A percentile compares a stretch with the other conserved stretches of the same genome.
Evolutionary conservation across 2,329 filamentous ascomycete species (phyloP).

Genomic region (Nothopassalora personata): DNA sequence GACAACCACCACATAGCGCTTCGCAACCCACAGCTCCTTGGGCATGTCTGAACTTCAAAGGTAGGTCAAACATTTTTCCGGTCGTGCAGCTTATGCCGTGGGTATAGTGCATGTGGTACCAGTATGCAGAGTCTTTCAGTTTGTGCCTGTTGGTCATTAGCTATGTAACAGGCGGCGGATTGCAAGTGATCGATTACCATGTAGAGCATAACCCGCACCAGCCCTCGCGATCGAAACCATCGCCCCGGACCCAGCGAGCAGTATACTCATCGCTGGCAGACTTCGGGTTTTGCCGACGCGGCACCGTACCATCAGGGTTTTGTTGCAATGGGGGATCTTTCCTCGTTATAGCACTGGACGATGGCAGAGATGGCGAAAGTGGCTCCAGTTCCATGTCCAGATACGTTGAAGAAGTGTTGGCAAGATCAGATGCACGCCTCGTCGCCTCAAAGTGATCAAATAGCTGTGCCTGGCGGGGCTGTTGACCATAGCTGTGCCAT

Average conservation of each 20-base stretch:
- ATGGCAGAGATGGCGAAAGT: neutral
- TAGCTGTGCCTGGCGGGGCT: neutral
- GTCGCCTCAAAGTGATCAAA: neutral
- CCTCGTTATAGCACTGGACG: neutral
- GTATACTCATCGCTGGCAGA: constrained; percentile 81
- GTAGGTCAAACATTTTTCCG: constrained; percentile 71
- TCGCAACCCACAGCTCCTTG: constrained; percentile 79
- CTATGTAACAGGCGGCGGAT: neutral
- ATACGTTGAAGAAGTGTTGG: neutral
- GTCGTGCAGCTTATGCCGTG: constrained; percentile 82
- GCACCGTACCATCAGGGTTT: neutral
- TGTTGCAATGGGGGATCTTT: neutral
- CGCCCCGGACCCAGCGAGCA: constrained; percentile 75
- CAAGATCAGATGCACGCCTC: neutral
- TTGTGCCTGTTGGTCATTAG: constrained; percentile 47
- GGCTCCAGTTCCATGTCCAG: neutral
- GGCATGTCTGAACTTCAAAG: constrained; percentile 70
- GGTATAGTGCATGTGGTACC: constrained; percentile 89
- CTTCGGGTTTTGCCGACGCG: constrained; percentile 37
- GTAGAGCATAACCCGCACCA: constrained; percentile 89
- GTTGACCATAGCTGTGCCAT: neutral
- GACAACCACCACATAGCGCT: constrained; percentile 68
- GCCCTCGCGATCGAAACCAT: constrained; percentile 80
- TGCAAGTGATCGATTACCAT: constrained; percentile 45
- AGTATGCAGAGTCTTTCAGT: constrained; percentile 84